Conservation (phyloP, 306 rosid species). For the Casuarina equisetifolia region DNA sequence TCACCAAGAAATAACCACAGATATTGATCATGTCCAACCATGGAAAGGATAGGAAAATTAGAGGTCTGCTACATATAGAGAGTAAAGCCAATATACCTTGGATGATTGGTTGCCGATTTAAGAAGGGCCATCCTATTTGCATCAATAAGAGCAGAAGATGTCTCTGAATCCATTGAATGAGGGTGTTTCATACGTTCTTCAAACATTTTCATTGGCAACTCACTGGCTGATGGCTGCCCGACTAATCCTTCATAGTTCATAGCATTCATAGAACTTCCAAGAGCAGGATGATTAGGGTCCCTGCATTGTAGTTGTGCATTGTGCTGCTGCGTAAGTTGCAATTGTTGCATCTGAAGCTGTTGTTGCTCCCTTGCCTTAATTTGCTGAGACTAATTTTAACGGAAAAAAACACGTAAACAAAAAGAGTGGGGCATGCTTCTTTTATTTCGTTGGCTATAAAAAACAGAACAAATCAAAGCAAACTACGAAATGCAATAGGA, state of each 20-base stretch:
- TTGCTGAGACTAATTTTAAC: conserved; percentile 61
- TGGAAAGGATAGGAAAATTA: conserved; percentile 20
- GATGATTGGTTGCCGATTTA: conserved; percentile 71
- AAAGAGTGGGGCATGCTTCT: background rate
- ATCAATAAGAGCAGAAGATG: conserved; percentile 69
- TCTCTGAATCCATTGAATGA: conserved; percentile 67
- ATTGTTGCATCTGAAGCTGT: conserved; percentile 75
- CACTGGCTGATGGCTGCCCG: conserved; percentile 76
- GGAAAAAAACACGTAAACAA: conserved; percentile 15
- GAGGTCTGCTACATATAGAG: conserved; percentile 10
- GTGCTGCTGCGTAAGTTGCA: conserved; percentile 73
- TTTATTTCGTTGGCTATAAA: background rate
- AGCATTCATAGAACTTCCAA: conserved; percentile 64
- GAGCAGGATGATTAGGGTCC: conserved; percentile 65
- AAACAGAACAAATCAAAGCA: conserved; percentile 1
- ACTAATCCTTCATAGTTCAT: conserved; percentile 81
- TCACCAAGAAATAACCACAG: conserved; percentile 29
- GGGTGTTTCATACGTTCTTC: conserved; percentile 87
- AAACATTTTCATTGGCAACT: conserved; percentile 77
- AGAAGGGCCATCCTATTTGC: conserved; percentile 71
- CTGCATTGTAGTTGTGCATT: conserved; percentile 72
- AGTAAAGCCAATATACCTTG: conserved; percentile 53
- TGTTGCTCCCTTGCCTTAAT: conserved; percentile 71
- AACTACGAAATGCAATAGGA: conserved; percentile 6
- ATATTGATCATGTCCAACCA: conserved; percentile 22